Evolutionary conservation across 1,139 yeast species (phyloP).

Genomic region (Yamadazyma atmosphaerica): DNA sequence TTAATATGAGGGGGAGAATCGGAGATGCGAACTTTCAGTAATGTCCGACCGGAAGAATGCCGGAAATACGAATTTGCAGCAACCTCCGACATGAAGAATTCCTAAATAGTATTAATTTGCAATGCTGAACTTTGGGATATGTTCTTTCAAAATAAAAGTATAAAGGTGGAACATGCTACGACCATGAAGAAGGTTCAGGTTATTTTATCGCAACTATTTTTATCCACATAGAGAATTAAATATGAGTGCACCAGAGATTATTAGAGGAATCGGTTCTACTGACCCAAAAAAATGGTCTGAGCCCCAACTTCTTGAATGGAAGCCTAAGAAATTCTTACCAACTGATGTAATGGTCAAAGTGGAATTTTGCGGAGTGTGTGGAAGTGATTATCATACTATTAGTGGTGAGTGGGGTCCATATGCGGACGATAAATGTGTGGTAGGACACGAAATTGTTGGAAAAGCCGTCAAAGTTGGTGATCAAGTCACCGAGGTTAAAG

Average conservation of each 20-base stretch:
- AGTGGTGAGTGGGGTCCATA: constrained; percentile 45
- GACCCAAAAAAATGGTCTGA: constrained; percentile 38
- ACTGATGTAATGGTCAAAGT: constrained; percentile 46
- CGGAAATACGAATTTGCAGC: too few species aligned
- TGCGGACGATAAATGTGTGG: constrained; percentile 35
- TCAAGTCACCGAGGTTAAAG: constrained; percentile 43
- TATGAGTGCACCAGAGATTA: constrained; percentile 27
- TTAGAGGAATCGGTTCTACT: constrained; percentile 39
- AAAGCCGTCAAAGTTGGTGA: constrained; percentile 46
- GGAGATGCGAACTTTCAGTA: too few species aligned
- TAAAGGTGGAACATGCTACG: too few species aligned
- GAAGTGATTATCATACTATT: constrained; percentile 51
- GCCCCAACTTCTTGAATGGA: constrained; percentile 39
- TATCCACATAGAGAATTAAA: not conserved
- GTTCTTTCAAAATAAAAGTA: too few species aligned
- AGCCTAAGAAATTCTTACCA: constrained; percentile 36
- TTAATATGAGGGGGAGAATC: too few species aligned
- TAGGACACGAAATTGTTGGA: constrained; percentile 56
- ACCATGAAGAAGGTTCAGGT: not conserved
- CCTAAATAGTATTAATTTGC: too few species aligned
- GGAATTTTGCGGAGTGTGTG: constrained; percentile 59
- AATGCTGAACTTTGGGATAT: too few species aligned
- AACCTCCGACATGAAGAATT: too few species aligned
- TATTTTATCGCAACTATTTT: not conserved
- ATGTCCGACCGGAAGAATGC: too few species aligned